Evolutionary conservation across 1,284 basidiomycete genomes (phyloP).

Genomic region (Flammula alnicola): DNA sequence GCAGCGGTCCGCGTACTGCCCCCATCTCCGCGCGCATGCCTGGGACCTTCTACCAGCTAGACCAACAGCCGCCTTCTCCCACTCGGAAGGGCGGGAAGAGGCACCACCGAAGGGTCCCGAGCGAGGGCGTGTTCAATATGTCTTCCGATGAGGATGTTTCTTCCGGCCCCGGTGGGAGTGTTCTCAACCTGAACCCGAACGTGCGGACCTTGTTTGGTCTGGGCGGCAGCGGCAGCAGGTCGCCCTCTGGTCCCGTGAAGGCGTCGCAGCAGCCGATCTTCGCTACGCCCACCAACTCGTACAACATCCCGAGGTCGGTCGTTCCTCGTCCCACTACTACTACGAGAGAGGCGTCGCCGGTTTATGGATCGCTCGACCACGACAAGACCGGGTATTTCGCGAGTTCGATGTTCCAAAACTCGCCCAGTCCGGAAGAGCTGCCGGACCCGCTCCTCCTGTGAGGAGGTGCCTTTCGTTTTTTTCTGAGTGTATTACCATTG

Average conservation of each 20-base stretch:
- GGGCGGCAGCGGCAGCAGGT: conserved; percentile 7
- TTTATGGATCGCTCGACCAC: no score
- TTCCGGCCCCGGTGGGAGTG: conserved; percentile 31
- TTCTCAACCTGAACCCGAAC: conserved; percentile 24
- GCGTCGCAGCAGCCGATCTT: conserved; percentile 23
- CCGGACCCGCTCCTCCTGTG: conserved; percentile 65
- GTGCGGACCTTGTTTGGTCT: conserved; percentile 31
- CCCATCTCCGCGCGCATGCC: conserved; percentile 42
- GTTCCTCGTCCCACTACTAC: no score
- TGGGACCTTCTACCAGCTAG: conserved; percentile 42
- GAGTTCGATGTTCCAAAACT: conserved; percentile 80
- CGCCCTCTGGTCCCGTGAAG: conserved; percentile 1
- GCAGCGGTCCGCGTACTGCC: conserved; percentile 52
- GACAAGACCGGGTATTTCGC: conserved; percentile 60
- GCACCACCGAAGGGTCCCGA: conserved; percentile 61
- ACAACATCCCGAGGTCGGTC: no score
- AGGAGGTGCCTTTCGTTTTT: conserved; percentile 27
- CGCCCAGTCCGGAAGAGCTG: conserved; percentile 76
- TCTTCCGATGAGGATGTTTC: conserved; percentile 68
- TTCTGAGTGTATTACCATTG: conserved; percentile 27
- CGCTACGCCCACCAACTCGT: conserved; percentile 11
- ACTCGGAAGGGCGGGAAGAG: conserved; percentile 28
- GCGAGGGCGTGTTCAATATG: conserved; percentile 71
- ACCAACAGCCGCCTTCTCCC: conserved; percentile 41
- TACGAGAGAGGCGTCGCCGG: conserved; percentile 35